Evolutionary conservation across 257 asterid species (phyloP).

Genomic region (Phtheirospermum japonicum): DNA sequence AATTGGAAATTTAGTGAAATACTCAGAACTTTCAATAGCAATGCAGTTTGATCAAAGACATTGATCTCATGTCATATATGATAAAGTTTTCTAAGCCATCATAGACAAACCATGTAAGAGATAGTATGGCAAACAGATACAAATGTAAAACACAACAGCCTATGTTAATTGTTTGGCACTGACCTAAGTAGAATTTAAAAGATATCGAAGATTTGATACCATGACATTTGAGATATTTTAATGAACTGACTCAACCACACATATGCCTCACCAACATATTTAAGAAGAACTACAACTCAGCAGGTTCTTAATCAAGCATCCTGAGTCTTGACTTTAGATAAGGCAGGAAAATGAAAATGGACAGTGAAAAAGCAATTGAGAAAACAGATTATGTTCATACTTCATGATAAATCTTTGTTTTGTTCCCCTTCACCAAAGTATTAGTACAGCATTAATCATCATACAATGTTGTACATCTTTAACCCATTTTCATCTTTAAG

Average conservation of each 20-base stretch:
- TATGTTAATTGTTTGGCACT: background rate
- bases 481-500: constrained; percentile 18
- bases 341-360: background rate
- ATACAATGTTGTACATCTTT: constrained; percentile 3
- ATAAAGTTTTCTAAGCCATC: constrained; percentile 4
- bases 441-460: constrained; percentile 1
- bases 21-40: background rate
- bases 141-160: background rate
- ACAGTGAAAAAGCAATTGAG: background rate
- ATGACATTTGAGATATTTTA: too few species aligned
- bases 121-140: too few species aligned
- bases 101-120: background rate
- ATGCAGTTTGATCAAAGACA: background rate
- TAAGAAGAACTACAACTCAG: background rate
- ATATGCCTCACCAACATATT: too few species aligned
- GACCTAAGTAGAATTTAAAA: background rate
- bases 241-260: too few species aligned
- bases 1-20: background rate
- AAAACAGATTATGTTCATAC: background rate
- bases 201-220: too few species aligned
- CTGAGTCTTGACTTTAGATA: background rate
- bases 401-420: background rate
- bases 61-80: background rate
- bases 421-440: background rate
- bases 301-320: constrained; percentile 1